Percentiles rank a stretch among this genome's conserved stretches.
Evolutionary conservation across 2,329 filamentous ascomycete genomes (phyloP).

Genomic region (Claviceps sp.): DNA sequence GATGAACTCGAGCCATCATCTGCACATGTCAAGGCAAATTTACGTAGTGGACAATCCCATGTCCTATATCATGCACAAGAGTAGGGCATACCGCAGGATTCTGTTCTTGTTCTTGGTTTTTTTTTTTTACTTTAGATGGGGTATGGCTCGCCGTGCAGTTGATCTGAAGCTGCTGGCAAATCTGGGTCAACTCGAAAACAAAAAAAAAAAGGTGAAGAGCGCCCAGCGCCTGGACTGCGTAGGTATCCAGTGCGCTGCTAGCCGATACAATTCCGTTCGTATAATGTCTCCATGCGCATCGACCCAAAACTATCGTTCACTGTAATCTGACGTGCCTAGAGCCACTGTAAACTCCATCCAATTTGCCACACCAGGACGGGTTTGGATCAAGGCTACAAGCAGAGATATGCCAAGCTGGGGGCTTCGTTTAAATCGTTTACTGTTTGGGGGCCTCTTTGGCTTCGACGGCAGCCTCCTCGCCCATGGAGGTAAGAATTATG

Average conservation of each 20-base stretch:
- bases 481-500: conserved; percentile 89
- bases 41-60: background rate
- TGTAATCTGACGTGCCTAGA: conserved; percentile 21
- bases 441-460: conserved; percentile 72
- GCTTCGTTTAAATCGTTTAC: conserved; percentile 11
- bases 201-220: conserved; percentile 19
- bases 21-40: background rate
- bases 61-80: background rate
- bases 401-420: conserved; percentile 12
- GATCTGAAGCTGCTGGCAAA: conserved; percentile 18
- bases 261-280: conserved; percentile 31
- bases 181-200: conserved; percentile 23
- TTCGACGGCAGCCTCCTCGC: conserved; percentile 83
- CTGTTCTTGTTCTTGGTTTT: conserved; percentile 22
- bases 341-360: conserved; percentile 17
- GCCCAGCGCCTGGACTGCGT: conserved; percentile 10
- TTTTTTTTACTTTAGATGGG: conserved; percentile 17
- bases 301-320: conserved; percentile 26
- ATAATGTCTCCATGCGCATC: conserved; percentile 27
- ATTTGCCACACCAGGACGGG: conserved; percentile 12
- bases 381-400: conserved; percentile 14
- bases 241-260: conserved; percentile 22
- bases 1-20: background rate
- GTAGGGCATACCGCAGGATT: conserved; percentile 20
- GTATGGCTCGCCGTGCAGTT: conserved; percentile 17